Evolutionary conservation across 1,284 basidiomycete species (phyloP).

Genomic region (Microbotryum intermedium): DNA sequence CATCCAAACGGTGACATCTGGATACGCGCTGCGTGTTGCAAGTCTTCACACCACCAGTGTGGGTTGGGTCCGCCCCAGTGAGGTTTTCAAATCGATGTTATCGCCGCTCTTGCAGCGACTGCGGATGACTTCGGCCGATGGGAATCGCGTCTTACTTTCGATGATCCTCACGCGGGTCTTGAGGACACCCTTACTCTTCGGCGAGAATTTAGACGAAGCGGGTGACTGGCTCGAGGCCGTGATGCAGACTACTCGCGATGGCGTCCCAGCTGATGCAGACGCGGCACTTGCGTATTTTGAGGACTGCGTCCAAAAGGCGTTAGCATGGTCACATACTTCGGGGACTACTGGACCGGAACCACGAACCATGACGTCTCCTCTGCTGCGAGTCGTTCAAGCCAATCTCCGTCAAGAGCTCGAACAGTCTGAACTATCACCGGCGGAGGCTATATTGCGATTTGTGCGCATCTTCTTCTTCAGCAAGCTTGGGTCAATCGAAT

Average conservation of each 20-base stretch:
- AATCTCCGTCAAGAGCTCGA: too few relatives aligned
- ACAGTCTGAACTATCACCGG: too few relatives aligned
- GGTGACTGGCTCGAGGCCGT: constrained; percentile 19
- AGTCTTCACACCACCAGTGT: constrained; percentile 11
- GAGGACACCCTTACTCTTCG: constrained; percentile 17
- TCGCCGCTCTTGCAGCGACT: constrained; percentile 24
- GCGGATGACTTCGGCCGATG: constrained; percentile 12
- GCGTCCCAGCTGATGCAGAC: not conserved
- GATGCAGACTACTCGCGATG: not conserved
- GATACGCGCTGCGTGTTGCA: constrained; percentile 26
- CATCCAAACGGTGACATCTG: constrained; percentile 19
- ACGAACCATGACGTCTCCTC: too few relatives aligned
- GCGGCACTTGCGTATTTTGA: constrained; percentile 20
- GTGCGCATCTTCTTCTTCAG: too few relatives aligned
- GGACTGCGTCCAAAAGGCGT: constrained; percentile 19
- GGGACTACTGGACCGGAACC: not conserved
- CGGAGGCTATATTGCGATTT: too few relatives aligned
- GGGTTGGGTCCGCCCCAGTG: constrained; percentile 9
- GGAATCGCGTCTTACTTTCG: constrained; percentile 16
- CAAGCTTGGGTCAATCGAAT: too few relatives aligned
- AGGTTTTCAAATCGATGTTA: constrained; percentile 24
- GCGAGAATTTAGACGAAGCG: constrained; percentile 8
- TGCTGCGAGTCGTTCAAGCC: too few relatives aligned
- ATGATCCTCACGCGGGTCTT: constrained; percentile 19
- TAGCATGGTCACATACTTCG: constrained; percentile 13